Evolutionary conservation across 768 basidiomycete species (phyloP), one percentile per base, ranked within the genome.

Genomic region (Dendrothele bispora): DNA sequence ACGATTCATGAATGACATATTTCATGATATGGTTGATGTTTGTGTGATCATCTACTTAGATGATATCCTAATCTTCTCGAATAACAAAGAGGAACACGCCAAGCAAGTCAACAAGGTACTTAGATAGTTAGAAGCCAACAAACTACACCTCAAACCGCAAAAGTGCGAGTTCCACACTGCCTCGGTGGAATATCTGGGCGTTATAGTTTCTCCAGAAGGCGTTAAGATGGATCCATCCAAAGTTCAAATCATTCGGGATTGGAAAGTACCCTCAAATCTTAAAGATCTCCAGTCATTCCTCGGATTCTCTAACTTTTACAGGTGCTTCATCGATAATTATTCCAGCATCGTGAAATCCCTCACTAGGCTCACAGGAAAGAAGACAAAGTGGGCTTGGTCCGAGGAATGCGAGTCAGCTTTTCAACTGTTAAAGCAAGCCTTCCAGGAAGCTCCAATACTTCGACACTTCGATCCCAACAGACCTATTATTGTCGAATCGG

Each of bases 31-130:
- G 15, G 58, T 75, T 11, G 24, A 43, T 7, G 49, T 55, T 30
- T 27, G 39, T n/a, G 59, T 72, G 1, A 56, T 74, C 5, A 65
- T 75, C 0, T 77, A 76, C 47, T 48, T 75, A 15, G 70, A 75
- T 42, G 63, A 75, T 47, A 69, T 74, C 20, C 63, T 77, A 0
- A 66, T 77, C 46, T 74, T 61, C 55, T 65, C 69, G 1, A 44
- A 62, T 1, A 54, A 48, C 39, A 7, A 56, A 0, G 52, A 58
- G 2, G 30, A 61, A 29, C 68, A 67, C 27, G 26, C 49, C 0
- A 1, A 45, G 26, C 27, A 56, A 5, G 55, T 59, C 0, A 24
- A 37, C 1, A 28, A 50, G 21, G 58, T 68, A 2, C 49, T 70
- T 3, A 35, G 55, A 22, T 39, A 43, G 0, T 50, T 69, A 1